Evolutionary conservation across 345 rosid species (phyloP).

Genomic region (Sonneratia caseolaris): DNA sequence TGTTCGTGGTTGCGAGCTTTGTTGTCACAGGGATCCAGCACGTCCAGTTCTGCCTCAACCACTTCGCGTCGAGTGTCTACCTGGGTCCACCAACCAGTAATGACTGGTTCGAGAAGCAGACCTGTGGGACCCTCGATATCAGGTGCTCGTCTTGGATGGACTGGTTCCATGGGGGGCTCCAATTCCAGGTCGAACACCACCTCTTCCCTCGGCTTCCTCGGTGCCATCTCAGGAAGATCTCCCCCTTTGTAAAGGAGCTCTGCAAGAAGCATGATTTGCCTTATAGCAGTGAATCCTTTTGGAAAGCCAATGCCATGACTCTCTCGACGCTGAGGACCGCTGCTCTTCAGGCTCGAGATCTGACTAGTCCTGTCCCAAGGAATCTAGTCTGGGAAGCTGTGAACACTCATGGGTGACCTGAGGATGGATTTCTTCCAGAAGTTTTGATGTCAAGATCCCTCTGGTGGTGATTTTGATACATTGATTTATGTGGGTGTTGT

Average conservation of each 20-base stretch:
- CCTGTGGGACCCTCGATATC: slow-evolving; percentile 69
- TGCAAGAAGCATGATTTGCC: slow-evolving; percentile 92
- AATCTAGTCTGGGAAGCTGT: slow-evolving; percentile 92
- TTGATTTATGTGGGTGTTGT: background rate
- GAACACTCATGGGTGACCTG: slow-evolving; percentile 61
- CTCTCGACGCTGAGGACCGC: slow-evolving; percentile 54
- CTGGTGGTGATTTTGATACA: slow-evolving; percentile 6
- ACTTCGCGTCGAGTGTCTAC: slow-evolving; percentile 65
- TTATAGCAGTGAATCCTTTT: slow-evolving; percentile 64
- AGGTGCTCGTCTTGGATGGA: slow-evolving; percentile 55
- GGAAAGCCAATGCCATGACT: slow-evolving; percentile 71
- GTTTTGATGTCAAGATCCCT: background rate
- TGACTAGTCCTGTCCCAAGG: slow-evolving; percentile 45
- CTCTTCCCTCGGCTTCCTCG: slow-evolving; percentile 78
- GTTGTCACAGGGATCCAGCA: slow-evolving; percentile 70
- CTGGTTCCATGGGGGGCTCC: slow-evolving; percentile 79
- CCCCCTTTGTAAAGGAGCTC: slow-evolving; percentile 65
- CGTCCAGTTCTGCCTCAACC: slow-evolving; percentile 76
- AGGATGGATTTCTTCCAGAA: background rate
- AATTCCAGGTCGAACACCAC: slow-evolving; percentile 72
- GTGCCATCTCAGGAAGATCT: slow-evolving; percentile 56
- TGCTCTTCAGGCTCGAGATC: slow-evolving; percentile 75
- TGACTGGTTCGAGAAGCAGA: slow-evolving; percentile 93
- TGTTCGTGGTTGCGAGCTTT: slow-evolving; percentile 61
- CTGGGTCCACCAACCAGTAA: slow-evolving; percentile 69